These are phyloP conservation scores for Penicillium cataractarum DNA, from an alignment of 495 filamentous ascomycete species.

Conservation along the genomic window DNA sequence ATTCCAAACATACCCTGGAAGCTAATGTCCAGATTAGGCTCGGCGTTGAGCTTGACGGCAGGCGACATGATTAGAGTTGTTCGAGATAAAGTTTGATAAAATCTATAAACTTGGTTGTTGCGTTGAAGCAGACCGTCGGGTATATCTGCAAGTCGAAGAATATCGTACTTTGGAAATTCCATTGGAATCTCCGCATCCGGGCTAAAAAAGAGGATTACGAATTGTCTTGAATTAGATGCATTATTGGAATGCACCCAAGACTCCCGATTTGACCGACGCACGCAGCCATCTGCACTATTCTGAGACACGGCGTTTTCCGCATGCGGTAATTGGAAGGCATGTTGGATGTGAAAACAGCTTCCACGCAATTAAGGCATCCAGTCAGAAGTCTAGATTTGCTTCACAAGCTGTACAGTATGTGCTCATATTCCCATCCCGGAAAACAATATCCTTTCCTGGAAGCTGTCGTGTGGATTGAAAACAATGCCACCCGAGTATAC, in stretches of 20 bases:
- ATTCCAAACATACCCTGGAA: constrained; percentile 27
- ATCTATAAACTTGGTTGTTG: not conserved
- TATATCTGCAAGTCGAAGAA: constrained; percentile 11
- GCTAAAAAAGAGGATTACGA: not conserved
- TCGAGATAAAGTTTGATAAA: not conserved
- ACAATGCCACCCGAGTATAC: not conserved
- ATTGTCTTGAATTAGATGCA: too few relatives aligned
- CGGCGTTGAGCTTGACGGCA: constrained; percentile 25
- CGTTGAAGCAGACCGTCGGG: not conserved
- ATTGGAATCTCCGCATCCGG: constrained; percentile 13
- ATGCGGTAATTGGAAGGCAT: constrained; percentile 23
- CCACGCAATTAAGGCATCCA: not conserved
- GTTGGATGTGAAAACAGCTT: not conserved
- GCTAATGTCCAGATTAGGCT: constrained; percentile 35
- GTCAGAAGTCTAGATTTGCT: not conserved
- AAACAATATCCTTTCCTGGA: not conserved
- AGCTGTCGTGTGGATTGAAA: not conserved
- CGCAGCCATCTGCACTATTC: not conserved
- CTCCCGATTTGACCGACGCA: constrained; percentile 16
- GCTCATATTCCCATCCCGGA: not conserved
- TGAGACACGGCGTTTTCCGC: constrained; percentile 20
- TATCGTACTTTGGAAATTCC: not conserved
- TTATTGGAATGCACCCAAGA: constrained; percentile 22
- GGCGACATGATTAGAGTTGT: constrained; percentile 27
- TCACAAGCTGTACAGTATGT: not conserved